phyloP scores from a whole-genome alignment of 2,329 filamentous ascomycete genomes.

The Emmonsiellopsis sp. region DNA sequence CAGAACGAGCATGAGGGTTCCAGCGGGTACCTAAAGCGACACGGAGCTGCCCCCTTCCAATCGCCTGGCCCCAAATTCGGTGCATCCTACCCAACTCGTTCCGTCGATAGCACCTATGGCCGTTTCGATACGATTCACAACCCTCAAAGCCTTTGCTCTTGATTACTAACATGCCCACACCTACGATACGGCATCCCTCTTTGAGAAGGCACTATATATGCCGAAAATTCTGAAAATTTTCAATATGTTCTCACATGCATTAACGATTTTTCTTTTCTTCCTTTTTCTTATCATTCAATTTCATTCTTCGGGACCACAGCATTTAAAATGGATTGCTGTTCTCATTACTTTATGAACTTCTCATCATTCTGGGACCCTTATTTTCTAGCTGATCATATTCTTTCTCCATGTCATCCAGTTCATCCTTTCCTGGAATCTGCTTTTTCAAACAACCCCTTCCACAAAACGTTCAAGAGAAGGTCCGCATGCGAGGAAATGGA shows the following conservation, averaged over 20 bases:
- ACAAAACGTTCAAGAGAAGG: too few species aligned
- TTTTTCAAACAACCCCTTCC: too few species aligned
- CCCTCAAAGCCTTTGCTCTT: constrained; percentile 28
- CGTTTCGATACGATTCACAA: constrained; percentile 26
- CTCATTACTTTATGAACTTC: background rate
- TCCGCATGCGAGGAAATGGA: too few species aligned
- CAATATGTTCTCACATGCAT: background rate
- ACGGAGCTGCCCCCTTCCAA: constrained; percentile 14
- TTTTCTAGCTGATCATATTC: constrained; percentile 7
- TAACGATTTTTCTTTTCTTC: constrained; percentile 1
- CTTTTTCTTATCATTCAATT: background rate
- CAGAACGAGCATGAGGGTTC: constrained; percentile 19
- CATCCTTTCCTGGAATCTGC: background rate
- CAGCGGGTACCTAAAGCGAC: constrained; percentile 20
- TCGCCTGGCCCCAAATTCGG: constrained; percentile 23
- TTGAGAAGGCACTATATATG: background rate
- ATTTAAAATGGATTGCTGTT: constrained; percentile 1
- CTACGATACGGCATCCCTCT: background rate
- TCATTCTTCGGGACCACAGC: constrained; percentile 4
- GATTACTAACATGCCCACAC: constrained; percentile 2
- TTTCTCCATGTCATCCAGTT: background rate
- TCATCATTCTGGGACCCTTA: constrained; percentile 14
- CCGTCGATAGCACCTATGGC: constrained; percentile 19
- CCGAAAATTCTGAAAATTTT: background rate
- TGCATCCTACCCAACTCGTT: constrained; percentile 20